Base-by-base conservation (phyloP, 129 eudicot genomes). In the Chrysanthemum lavandulifolium region DNA sequence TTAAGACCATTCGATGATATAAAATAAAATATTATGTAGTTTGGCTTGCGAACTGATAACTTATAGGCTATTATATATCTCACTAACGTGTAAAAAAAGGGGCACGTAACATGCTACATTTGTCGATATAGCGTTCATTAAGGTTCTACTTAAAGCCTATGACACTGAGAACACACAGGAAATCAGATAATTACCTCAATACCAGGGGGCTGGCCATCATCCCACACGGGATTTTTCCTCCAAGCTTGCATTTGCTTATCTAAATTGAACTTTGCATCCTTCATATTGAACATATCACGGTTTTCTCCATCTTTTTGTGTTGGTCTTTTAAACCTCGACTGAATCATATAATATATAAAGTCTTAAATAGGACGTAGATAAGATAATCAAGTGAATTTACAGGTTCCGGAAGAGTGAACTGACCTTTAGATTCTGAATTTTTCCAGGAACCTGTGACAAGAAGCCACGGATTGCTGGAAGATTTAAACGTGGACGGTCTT, bases 191-290 rank as follows among this genome's bases (percentile, higher is more conserved):
- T 6, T 31, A 93, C 98, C 91, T 90, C 81, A 48, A 93, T 80
- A 55, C 77, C 71, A 13, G 97, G 87, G 16, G 91, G 68, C 75
- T 83, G 74, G 21, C 83, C 86, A 49, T 93, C 96, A 66, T 53
- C 79, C 92, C 97, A 93, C 66, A 33, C 60, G 19, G 97, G 98
- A 78, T 93, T 93, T 40, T 87, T 86, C 79, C 78, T 90, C 98
- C 98, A 93, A 21, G 89, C 83, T 69, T 82, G 85, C 76, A 93
- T 36, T 84, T 93, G 98, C 85, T 82, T 84, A 52, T 84, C 90
- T 63, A 87, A 80, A 84, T 73, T 84, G 76, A 81, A 73, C 5
- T 69, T 83, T 73, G 86, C 74, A 21, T 82, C 84, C 64, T 73
- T 85, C 27, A 78, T 27, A 25, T 19, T 61, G 40, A 78, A 48